Base-by-base conservation (phyloP, 768 basidiomycete genomes). In the Rhodotorula babjevae region DNA sequence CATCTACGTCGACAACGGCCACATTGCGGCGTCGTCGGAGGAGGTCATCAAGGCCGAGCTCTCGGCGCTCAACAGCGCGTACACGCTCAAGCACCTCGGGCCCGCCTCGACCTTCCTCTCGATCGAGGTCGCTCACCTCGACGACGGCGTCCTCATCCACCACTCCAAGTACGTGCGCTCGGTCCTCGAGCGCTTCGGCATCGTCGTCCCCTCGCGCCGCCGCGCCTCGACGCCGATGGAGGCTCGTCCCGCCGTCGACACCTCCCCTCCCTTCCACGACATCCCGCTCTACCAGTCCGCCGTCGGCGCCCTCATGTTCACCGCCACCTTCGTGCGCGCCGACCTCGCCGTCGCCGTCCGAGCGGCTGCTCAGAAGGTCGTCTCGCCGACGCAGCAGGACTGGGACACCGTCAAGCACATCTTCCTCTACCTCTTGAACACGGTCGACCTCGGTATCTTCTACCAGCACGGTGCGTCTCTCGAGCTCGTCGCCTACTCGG, bases 31-130 rank as follows among this genome's bases (percentile, higher is more conserved):
- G 2, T 31, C 36, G 6, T 57, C 44, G 10, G 7, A 16, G 25
- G n/a, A 47, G 4, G 9, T 57, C 27, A 59, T 66, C 44, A 52
- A 67, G 40, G 71, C 69, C 67, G 78, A 77, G 10, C 52, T 78
- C n/a, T 52, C 59, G 21, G 66, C 77, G 46, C 63, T 77, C 8
- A 69, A 70, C 57, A 29, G 62, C 6, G 72, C 77, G 0, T 68
- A 61, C 56, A 67, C 75, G 80, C 0, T 64, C 56, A 42, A 61
- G 40, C 27, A 52, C n/a, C 40, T 50, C 25, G n/a, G 21, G 12
- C 25, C 50, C 57, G 29, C 47, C 19, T 65, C 55, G 36, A 63
- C 29, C 47, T 63, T 70, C 62, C 63, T 63, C 40, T 56, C 53
- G 50, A 52, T 52, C 25, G 14, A 52, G 27, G 50, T 52, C 50